phyloP scores from a whole-genome alignment of 179 eudicot species.

The Silene vulgaris region DNA sequence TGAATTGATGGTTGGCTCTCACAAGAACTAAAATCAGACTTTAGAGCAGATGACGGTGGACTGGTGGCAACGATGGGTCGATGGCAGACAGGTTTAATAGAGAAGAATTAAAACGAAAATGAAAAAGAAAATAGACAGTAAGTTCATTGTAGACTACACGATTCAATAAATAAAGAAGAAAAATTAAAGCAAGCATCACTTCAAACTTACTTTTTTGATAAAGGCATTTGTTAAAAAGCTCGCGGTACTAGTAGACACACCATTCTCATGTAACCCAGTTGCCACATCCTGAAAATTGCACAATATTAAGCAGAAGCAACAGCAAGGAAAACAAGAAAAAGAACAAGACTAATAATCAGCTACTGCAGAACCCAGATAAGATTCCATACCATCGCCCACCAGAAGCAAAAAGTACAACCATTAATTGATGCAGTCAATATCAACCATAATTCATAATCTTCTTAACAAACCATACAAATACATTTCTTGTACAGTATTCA shows the following conservation, averaged over 20 bases:
- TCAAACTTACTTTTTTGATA: slow-evolving; percentile 51
- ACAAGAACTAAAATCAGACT: too few relatives aligned
- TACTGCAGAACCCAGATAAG: too few relatives aligned
- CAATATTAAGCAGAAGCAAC: slow-evolving; percentile 18
- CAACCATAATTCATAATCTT: too few relatives aligned
- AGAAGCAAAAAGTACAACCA: not conserved
- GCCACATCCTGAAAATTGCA: slow-evolving; percentile 37
- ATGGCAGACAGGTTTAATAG: too few relatives aligned
- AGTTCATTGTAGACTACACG: not conserved
- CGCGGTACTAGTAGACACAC: slow-evolving; percentile 29
- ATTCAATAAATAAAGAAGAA: not conserved
- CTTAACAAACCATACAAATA: too few relatives aligned
- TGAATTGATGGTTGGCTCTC: too few relatives aligned
- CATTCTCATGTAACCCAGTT: slow-evolving; percentile 30
- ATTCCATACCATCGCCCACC: too few relatives aligned
- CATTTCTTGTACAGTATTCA: too few relatives aligned
- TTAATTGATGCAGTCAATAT: too few relatives aligned
- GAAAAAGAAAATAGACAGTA: not conserved
- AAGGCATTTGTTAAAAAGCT: slow-evolving; percentile 58
- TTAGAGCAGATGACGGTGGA: too few relatives aligned
- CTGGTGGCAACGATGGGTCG: too few relatives aligned
- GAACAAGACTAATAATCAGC: not conserved
- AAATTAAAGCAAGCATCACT: not conserved
- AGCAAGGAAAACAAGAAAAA: not conserved
- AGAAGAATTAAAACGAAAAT: too few relatives aligned